Evolutionary conservation across 2,329 filamentous ascomycete species (phyloP), one percentile per base, ranked within the genome.

Genomic region (Apiospora arundinis): DNA sequence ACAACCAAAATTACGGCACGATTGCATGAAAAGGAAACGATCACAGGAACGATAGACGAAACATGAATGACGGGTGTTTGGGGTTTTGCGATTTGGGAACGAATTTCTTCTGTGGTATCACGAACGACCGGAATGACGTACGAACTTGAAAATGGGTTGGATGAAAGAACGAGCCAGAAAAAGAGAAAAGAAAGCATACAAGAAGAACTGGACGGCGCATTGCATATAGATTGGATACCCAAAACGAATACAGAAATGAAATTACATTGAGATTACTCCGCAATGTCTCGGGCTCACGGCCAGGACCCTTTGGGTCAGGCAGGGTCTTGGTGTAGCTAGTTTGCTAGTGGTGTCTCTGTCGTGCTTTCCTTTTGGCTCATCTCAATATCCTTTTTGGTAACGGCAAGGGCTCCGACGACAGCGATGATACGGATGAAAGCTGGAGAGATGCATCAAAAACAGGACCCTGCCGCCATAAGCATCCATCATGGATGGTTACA

Each of bases 161-260:
- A 4, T 40, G 23, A n/a, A 8, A 32, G 32, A 14, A n/a, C 8
- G 4, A n/a, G 9, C 37, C 11, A 63, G 5, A 23, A 40, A 63
- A n/a, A 40, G 56, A 21, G 12, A 63, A 63, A 63, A 40, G 11
- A 40, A 63, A 63, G 56, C 56, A 63, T 28, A 23, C 56, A 63
- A 63, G 32, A 40, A 40, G 32, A 40, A 40, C 32, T 63, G 11
- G 52, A 40, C 18, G 11, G 32, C 32, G 4, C 56, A 63, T 63
- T 40, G 56, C 56, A 40, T 63, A 63, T 63, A 63, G 56, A 63
- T 63, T 63, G 56, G 56, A 63, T 63, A 63, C 56, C 56, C 56
- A 32, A 40, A n/a, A 40, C 4, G 37, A 5, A 40, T 11, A 63
- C 56, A 40, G 37, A 9, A 11, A 28, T 32, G 49, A 56, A 56